phyloP scores from a whole-genome alignment of 164 flowering plant genomes.

The Sextonia rubra region DNA sequence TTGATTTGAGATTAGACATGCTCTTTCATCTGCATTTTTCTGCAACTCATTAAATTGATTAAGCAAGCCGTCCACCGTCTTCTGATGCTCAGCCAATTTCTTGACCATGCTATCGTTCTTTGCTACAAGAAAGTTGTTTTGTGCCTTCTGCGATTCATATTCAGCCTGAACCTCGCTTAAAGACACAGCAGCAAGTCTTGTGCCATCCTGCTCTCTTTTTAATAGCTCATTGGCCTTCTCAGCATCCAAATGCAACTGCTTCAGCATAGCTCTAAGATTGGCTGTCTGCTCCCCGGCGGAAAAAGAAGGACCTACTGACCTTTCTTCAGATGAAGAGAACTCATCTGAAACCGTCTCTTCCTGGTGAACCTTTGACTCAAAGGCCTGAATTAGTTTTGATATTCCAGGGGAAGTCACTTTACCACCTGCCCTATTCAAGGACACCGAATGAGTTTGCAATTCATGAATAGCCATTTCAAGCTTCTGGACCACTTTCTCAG shows the following conservation, averaged over 20 bases:
- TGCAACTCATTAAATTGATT: conserved; percentile 38
- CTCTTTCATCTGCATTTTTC: conserved; percentile 35
- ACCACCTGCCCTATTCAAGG: conserved; percentile 33
- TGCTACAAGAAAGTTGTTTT: conserved; percentile 22
- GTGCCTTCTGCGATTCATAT: conserved; percentile 46
- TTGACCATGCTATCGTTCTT: conserved; percentile 34
- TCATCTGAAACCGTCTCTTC: conserved; percentile 52
- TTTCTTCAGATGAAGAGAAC: conserved; percentile 23
- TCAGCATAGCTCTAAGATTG: conserved; percentile 40
- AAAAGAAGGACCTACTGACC: conserved; percentile 32
- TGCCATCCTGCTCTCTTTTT: conserved; percentile 28
- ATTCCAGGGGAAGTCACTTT: conserved; percentile 47
- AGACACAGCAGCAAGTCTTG: conserved; percentile 25
- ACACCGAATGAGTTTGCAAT: conserved; percentile 45
- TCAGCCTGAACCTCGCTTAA: conserved; percentile 43
- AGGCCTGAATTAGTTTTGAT: conserved; percentile 80
- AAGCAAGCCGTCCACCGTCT: conserved; percentile 38
- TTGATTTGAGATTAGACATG: conserved; percentile 27
- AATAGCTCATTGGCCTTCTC: conserved; percentile 34
- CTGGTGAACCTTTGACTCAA: conserved; percentile 59
- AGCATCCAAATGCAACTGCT: conserved; percentile 40
- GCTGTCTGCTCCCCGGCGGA: conserved; percentile 33
- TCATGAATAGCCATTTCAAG: conserved; percentile 67
- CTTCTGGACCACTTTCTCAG: conserved; percentile 36
- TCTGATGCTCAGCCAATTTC: conserved; percentile 35